phyloP scores from a whole-genome alignment of 805 yeast species.

The Blastobotrys americana region DNA sequence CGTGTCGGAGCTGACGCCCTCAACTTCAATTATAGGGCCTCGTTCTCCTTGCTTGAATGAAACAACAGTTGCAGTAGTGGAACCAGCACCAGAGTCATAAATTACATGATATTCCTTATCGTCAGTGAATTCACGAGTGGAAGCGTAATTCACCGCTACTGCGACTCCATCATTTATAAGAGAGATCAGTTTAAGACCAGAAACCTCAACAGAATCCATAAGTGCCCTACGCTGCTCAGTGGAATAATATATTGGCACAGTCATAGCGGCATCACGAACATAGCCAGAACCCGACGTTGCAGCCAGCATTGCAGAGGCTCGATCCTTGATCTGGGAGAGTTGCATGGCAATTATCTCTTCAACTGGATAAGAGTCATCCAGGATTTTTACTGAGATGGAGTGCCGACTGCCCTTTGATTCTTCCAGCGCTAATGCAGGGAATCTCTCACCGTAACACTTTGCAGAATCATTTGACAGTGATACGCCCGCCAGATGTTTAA shows the following conservation, averaged over 20 bases:
- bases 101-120: constrained; percentile 58
- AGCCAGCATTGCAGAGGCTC: constrained; percentile 59
- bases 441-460: constrained; percentile 41
- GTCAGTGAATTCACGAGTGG: constrained; percentile 42
- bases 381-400: constrained; percentile 51
- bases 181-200: constrained; percentile 57
- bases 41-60: constrained; percentile 44
- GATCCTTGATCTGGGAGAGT: constrained; percentile 51
- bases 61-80: constrained; percentile 80
- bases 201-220: constrained; percentile 61
- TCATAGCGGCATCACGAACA: constrained; percentile 60
- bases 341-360: constrained; percentile 88
- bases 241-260: constrained; percentile 68
- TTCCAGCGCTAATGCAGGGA: constrained; percentile 50
- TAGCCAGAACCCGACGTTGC: constrained; percentile 33
- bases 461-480: constrained; percentile 36
- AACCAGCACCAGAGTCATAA: constrained; percentile 90
- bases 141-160: constrained; percentile 73
- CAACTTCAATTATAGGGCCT: constrained; percentile 46
- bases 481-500: constrained; percentile 66
- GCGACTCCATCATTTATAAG: constrained; percentile 90
- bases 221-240: constrained; percentile 64
- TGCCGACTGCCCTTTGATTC: constrained; percentile 42
- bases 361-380: constrained; percentile 43
- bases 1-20: constrained; percentile 64